Conservation (phyloP, 345 rosid species). For the Salix purpurea region DNA sequence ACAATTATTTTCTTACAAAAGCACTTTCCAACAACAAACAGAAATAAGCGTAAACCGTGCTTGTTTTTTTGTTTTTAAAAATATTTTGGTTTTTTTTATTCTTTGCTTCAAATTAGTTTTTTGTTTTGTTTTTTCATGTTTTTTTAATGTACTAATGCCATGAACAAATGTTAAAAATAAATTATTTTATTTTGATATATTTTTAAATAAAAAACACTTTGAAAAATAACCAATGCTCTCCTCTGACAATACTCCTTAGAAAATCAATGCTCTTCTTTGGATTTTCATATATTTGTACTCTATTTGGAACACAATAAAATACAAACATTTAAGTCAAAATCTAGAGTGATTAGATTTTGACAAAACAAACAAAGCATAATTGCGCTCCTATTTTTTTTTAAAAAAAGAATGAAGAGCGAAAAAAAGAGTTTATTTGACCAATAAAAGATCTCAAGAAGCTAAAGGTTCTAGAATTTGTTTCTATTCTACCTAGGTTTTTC, state of each 20-base stretch:
- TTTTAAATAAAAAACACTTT: too few relatives aligned
- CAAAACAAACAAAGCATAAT: constrained; percentile 6
- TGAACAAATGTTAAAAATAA: too few relatives aligned
- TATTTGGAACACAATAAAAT: background rate
- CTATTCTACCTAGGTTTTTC: background rate
- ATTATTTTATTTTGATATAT: too few relatives aligned
- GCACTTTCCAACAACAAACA: too few relatives aligned
- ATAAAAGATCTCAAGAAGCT: constrained; percentile 71
- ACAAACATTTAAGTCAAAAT: background rate
- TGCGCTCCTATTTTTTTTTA: background rate
- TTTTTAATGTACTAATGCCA: too few relatives aligned
- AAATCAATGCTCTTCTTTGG: constrained; percentile 68
- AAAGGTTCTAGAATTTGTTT: constrained; percentile 42
- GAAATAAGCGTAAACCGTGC: too few relatives aligned
- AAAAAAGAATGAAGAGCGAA: constrained; percentile 75
- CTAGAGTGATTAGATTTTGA: background rate
- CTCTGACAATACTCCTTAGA: constrained; percentile 23
- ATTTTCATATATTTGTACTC: constrained; percentile 7
- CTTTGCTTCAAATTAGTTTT: too few relatives aligned
- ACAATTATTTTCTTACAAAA: too few relatives aligned
- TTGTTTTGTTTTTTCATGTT: too few relatives aligned
- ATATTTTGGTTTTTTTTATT: too few relatives aligned
- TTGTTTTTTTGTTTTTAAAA: too few relatives aligned
- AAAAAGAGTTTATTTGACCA: constrained; percentile 59
- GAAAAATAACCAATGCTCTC: too few relatives aligned